Evolutionary conservation across 441 rosid species (phyloP), one percentile per base, ranked within the genome.

Genomic region (Geranium incanum): DNA sequence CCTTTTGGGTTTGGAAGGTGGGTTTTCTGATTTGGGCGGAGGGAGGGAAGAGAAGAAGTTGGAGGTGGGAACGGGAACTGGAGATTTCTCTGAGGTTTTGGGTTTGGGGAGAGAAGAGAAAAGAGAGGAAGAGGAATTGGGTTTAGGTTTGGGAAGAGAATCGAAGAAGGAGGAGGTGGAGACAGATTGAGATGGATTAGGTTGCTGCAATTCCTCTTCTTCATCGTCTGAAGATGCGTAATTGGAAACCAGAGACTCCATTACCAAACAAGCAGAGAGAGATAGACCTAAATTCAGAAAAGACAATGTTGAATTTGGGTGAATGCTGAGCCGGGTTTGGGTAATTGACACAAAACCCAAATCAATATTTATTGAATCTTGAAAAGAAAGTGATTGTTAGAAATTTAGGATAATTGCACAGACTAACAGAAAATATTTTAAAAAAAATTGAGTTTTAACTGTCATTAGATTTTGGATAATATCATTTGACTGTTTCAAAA

Each of bases 151-250:
- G 4, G 76, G 67, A 28, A 68, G 52, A 23, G 71, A 16, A 5
- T 16, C 33, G 75, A 52, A 57, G 70, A 50, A 0, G 68, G 72
- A 39, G 68, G 74, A 1, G 62, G 68, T 55, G 72, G 67, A n/a
- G 21, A 21, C 0, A 21, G 21, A 21, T 0, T 0, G 21, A 28
- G 33, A 28, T 28, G 33, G 3, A 28, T 28, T 28, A 3, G 60
- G 82, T 5, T 9, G 76, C 28, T 73, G 64, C 59, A 39, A 23
- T 70, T 59, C 68, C 3, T 43, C 74, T 18, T 87, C 87, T 28
- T 88, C 90, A 52, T 93, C 96, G 72, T 81, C 88, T 11, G 95
- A 90, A 41, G 98, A 90, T 65, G 89, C 97, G 77, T 91, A 91
- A 84, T 70, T 89, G 36, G 96, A 92, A 6, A 86, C 71, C 75